A percentile compares a stretch with the other conserved stretches of the same genome.
phyloP scores from a whole-genome alignment of 768 basidiomycete species.

The Tricholomella constricta region DNA sequence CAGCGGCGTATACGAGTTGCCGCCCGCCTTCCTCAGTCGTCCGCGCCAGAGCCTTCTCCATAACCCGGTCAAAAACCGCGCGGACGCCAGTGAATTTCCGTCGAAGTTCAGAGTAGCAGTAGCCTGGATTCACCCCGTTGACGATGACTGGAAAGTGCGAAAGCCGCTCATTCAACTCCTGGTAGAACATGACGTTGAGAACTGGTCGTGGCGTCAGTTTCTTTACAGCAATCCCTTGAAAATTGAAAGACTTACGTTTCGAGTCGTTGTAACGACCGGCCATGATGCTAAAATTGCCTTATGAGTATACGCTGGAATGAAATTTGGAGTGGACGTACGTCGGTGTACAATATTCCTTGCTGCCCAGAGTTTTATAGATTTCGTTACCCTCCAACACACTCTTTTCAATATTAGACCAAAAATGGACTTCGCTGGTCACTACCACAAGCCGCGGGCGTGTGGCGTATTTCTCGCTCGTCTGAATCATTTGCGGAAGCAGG shows the following conservation, averaged over 20 bases:
- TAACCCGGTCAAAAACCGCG: conserved; percentile 19
- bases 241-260: conserved; percentile 29
- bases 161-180: conserved; percentile 35
- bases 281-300: neutral
- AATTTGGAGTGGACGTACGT: neutral
- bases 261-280: conserved; percentile 30
- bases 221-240: neutral
- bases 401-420: conserved; percentile 25
- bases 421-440: conserved; percentile 46
- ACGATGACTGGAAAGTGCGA: conserved; percentile 30
- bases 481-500: conserved; percentile 43
- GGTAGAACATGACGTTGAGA: conserved; percentile 41
- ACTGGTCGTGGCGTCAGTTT: conserved; percentile 27
- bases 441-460: conserved; percentile 41
- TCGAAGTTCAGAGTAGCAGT: conserved; percentile 39
- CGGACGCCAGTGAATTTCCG: conserved; percentile 23
- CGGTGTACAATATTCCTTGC: conserved; percentile 28
- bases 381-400: conserved; percentile 26
- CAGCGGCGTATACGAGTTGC: conserved; percentile 17
- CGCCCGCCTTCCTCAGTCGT: conserved; percentile 18
- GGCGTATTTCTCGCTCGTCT: conserved; percentile 34
- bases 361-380: conserved; percentile 26
- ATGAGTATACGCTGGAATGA: neutral
- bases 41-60: conserved; percentile 33
- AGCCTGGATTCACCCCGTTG: conserved; percentile 43